phyloP scores from a whole-genome alignment of 2,329 filamentous ascomycete species.

The Tolypocladium pustulatum region DNA sequence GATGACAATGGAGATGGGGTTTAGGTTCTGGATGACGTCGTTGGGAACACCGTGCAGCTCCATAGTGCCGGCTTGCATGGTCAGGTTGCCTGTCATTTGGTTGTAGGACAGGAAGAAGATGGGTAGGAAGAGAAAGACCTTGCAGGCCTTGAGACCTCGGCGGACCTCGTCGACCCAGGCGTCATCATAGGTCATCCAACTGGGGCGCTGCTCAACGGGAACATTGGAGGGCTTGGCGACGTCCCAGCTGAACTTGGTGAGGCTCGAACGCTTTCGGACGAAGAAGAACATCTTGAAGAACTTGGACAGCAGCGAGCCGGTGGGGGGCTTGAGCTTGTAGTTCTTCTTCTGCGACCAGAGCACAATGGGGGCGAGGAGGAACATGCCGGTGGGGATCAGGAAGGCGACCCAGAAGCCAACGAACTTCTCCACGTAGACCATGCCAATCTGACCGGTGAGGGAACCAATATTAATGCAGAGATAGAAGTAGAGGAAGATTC shows the following conservation, averaged over 20 bases:
- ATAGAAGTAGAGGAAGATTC: conserved; percentile 57
- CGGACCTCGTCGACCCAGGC: conserved; percentile 71
- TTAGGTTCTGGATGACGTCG: conserved; percentile 66
- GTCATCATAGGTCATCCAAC: conserved; percentile 76
- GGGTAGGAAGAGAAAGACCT: conserved; percentile 62
- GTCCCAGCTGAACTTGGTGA: conserved; percentile 59
- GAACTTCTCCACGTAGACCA: conserved; percentile 67
- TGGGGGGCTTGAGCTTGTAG: conserved; percentile 55
- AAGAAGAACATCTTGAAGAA: conserved; percentile 50
- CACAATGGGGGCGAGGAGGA: conserved; percentile 51
- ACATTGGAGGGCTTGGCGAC: conserved; percentile 56
- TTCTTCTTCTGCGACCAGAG: conserved; percentile 47
- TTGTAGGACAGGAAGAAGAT: conserved; percentile 50
- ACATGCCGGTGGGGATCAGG: conserved; percentile 55
- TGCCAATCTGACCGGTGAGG: conserved; percentile 43
- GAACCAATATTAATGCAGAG: conserved; percentile 52
- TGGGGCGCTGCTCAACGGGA: conserved; percentile 41
- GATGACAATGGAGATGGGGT: conserved; percentile 65
- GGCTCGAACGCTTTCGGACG: conserved; percentile 54
- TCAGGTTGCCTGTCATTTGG: conserved; percentile 50
- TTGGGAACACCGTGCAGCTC: conserved; percentile 62
- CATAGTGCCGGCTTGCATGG: conserved; percentile 57
- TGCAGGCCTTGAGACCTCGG: conserved; percentile 58
- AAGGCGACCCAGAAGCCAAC: conserved; percentile 67
- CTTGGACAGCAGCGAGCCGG: conserved; percentile 61